Conservation (phyloP, 768 basidiomycete genomes). For the Russula emetica region DNA sequence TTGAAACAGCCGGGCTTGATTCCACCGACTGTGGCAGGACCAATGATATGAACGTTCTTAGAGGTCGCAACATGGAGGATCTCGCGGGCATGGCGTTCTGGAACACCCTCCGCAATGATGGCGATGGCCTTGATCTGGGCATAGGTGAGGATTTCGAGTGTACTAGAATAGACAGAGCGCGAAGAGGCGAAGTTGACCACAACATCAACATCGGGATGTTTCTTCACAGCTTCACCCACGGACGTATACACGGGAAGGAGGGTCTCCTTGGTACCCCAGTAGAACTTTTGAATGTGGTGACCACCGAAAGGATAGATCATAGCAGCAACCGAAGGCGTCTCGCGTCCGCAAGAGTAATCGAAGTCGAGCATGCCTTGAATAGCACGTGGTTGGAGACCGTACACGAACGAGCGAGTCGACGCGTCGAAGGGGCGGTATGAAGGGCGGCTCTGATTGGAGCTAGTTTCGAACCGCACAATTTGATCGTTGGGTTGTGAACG, state of each 20-base stretch:
- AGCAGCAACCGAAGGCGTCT: conserved; percentile 88
- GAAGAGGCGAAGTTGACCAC: conserved; percentile 97
- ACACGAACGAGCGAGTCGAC: conserved; percentile 93
- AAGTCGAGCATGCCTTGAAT: conserved; percentile 99
- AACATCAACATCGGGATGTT: conserved; percentile 95
- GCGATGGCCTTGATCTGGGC: conserved; percentile 72
- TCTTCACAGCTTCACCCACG: conserved; percentile 83
- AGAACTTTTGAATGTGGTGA: conserved; percentile 99
- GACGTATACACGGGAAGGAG: conserved; percentile 96
- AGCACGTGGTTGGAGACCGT: conserved; percentile 97
- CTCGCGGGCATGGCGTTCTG: conserved; percentile 94
- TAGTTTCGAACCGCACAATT: conserved; percentile 80
- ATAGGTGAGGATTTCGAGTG: conserved; percentile 82
- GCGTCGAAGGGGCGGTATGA: conserved; percentile 90
- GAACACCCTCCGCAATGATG: conserved; percentile 97
- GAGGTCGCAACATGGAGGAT: conserved; percentile 84
- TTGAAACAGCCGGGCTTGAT: conserved; percentile 99
- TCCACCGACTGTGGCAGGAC: conserved; percentile 97
- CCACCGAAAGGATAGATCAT: conserved; percentile 99
- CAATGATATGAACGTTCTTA: conserved; percentile 88
- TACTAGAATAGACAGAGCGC: conserved; percentile 91
- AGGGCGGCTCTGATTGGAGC: conserved; percentile 50
- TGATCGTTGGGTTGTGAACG: conserved; percentile 84
- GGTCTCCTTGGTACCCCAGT: conserved; percentile 99
- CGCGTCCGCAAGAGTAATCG: conserved; percentile 94